Percentiles rank a stretch among this genome's conserved stretches.
These are phyloP conservation scores for Gossypium rotundifolium DNA, from an alignment of 345 rosid species.

Conservation along the genomic window DNA sequence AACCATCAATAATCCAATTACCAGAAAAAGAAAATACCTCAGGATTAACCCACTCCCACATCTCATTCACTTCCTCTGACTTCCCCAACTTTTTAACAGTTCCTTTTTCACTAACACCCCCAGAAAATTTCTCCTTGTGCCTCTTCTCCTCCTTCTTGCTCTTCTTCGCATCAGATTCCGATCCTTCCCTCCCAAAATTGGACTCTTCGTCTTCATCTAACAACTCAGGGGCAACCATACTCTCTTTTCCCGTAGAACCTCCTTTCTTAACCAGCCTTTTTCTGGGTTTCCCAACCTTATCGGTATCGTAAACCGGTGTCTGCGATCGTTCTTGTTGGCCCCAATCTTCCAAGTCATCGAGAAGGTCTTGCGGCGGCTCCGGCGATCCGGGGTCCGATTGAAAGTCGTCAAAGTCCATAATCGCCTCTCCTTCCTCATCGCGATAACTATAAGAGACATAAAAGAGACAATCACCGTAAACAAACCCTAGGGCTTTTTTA, in stretches of 20 bases:
- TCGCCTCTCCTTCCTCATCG: slow-evolving; percentile 91
- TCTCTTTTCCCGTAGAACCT: slow-evolving; percentile 28
- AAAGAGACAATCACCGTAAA: neutral
- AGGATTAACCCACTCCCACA: slow-evolving; percentile 90
- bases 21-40: slow-evolving; percentile 39
- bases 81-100: slow-evolving; percentile 32
- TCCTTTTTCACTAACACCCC: slow-evolving; percentile 34
- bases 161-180: slow-evolving; percentile 42
- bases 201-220: slow-evolving; percentile 53
- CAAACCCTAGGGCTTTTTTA: neutral
- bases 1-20: slow-evolving; percentile 12
- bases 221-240: slow-evolving; percentile 37
- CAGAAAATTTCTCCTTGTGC: slow-evolving; percentile 35
- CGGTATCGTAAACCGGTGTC: slow-evolving; percentile 59
- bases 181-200: slow-evolving; percentile 31
- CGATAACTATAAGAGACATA: slow-evolving; percentile 43
- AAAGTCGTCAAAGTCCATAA: slow-evolving; percentile 85
- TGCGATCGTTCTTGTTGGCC: slow-evolving; percentile 48
- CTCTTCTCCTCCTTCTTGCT: slow-evolving; percentile 63
- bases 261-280: slow-evolving; percentile 84
- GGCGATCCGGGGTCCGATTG: slow-evolving; percentile 63
- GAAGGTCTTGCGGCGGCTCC: slow-evolving; percentile 39
- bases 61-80: slow-evolving; percentile 69
- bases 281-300: slow-evolving; percentile 63
- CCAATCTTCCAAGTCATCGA: slow-evolving; percentile 50